Percentiles rank a stretch among this genome's conserved stretches.
phyloP scores from a whole-genome alignment of 176 grass and related monocot genomes.

The Aegilops tauschii region DNA sequence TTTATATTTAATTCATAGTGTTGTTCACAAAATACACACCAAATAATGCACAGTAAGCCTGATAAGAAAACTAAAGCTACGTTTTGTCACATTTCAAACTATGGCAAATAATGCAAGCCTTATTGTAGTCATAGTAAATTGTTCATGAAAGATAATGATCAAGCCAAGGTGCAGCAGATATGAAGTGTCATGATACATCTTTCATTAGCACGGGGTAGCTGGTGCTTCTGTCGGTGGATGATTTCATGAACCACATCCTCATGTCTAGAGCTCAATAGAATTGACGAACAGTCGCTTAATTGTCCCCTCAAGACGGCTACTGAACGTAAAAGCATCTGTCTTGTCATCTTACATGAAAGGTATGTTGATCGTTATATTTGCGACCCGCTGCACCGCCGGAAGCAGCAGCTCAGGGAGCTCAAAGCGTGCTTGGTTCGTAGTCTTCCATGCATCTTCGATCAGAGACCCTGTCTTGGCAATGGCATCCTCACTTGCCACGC shows the following conservation, averaged over 20 bases:
- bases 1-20: neutral
- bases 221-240: neutral
- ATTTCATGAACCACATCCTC: neutral
- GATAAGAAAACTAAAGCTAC: neutral
- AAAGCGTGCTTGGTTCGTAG: constrained; percentile 8
- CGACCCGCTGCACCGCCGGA: constrained; percentile 1
- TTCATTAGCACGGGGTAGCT: no score
- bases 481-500: constrained; percentile 4
- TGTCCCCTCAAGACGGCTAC: constrained; percentile 17
- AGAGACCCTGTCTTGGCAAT: constrained; percentile 1
- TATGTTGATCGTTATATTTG: constrained; percentile 18
- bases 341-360: constrained; percentile 32
- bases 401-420: neutral
- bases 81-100: neutral
- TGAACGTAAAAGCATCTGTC: constrained; percentile 25
- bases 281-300: constrained; percentile 27
- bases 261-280: constrained; percentile 5
- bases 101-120: no score
- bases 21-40: neutral
- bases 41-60: neutral
- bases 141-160: no score
- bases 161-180: no score
- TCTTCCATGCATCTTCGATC: constrained; percentile 30
- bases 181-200: neutral
- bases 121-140: no score